These are phyloP conservation scores for Salix suchowensis DNA, from an alignment of 345 rosid genomes.

Conservation along the genomic window DNA sequence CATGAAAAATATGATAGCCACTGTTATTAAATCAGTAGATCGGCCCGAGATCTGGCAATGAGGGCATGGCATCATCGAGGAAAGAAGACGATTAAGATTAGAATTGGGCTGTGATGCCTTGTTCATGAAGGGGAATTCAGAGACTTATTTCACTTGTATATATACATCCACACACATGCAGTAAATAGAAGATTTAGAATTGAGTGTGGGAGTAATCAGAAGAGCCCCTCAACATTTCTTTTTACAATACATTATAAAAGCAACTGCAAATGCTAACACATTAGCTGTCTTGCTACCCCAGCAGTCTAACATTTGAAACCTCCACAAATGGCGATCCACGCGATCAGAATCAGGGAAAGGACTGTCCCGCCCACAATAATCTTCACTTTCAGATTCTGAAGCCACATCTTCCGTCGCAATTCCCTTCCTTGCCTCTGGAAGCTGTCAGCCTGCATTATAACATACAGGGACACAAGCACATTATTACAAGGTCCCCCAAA, in stretches of 20 bases:
- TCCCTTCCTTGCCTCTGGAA: conserved; percentile 97
- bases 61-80: too few relatives aligned
- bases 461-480: background rate
- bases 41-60: too few relatives aligned
- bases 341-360: conserved; percentile 47
- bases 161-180: too few relatives aligned
- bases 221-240: background rate
- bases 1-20: background rate
- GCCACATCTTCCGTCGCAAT: conserved; percentile 92
- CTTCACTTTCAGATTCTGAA: conserved; percentile 83
- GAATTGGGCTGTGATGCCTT: too few relatives aligned
- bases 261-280: background rate
- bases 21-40: too few relatives aligned
- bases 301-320: conserved; percentile 59
- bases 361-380: conserved; percentile 70
- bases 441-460: conserved; percentile 63
- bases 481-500: background rate
- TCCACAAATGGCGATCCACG: conserved; percentile 67
- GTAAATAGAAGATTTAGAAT: too few relatives aligned
- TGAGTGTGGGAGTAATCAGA: too few relatives aligned
- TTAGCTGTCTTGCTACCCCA: background rate
- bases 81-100: too few relatives aligned
- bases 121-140: too few relatives aligned
- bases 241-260: background rate
- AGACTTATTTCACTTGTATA: too few relatives aligned